Evolutionary conservation across 805 yeast species (phyloP), one percentile per base, ranked within the genome.

Genomic region (Kodamaea neixiangensis): DNA sequence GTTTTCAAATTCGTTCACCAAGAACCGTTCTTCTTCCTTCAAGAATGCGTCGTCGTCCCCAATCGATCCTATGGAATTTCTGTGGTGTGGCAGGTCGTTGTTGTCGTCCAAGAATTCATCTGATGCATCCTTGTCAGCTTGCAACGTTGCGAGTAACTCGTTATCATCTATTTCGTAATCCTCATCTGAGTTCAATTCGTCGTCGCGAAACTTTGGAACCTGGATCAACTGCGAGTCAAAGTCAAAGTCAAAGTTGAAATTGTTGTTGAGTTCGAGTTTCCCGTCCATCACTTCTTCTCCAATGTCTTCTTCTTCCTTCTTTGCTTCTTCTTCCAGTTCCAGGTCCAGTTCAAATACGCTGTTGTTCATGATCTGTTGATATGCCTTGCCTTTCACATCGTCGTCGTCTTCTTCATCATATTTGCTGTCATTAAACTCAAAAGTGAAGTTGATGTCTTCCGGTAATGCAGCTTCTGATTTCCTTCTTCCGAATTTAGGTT

Each of bases 81-180:
- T 21, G 51, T 48, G 51, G 29, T 50, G 41, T 34, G 38, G 38
- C 38, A 17, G 19, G 17, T 15, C 21, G 11, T 15, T 17, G 13
- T 17, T 37, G 25, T 48, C 51, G n/a, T 49, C 39, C 21, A 57
- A 20, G 50, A 73, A 72, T 49, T 74, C 78, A 38, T 72, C 78
- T 14, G 48, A 25, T 6, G 68, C 50, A 52, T 75, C 79, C 46
- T 73, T 73, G 50, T 76, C 80, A 1, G 77, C 79, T 54, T 76
- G 78, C 31, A 76, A 61, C 2, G 79, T 76, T 14, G 79, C 79
- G 40, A 75, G 61, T 29, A 75, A 60, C 53, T 73, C 79, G 54
- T 75, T 73, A 55, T 75, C 79, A 57, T 75, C 85, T 52, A 80
- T 75, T 56, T 80, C 85, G 58, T 85, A 83, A 59, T 84, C 92